These are phyloP conservation scores for Acacia acuminata DNA, from an alignment of 306 rosid genomes.

Conservation along the genomic window DNA sequence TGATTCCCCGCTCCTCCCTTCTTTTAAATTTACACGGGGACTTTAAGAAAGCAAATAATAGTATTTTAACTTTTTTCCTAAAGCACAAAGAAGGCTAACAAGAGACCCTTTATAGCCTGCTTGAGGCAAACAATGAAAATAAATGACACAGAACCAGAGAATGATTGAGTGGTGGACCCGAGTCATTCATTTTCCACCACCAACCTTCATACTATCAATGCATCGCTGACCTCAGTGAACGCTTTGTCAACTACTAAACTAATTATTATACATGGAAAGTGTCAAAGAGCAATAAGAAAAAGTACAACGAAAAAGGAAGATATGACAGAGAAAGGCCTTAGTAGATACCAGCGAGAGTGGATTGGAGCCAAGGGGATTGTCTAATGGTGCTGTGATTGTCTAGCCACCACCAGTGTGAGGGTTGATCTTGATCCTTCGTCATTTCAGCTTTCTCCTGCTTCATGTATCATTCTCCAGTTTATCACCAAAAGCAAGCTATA, in stretches of 20 bases:
- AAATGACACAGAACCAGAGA: background rate
- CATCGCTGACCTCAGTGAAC: background rate
- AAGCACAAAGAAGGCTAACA: background rate
- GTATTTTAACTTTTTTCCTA: background rate
- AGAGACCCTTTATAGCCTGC: background rate
- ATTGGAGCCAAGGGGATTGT: slow-evolving; percentile 81
- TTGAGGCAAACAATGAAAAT: background rate
- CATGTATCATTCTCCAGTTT: slow-evolving; percentile 14
- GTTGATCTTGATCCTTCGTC: slow-evolving; percentile 47
- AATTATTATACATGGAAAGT: background rate
- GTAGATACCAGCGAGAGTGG: slow-evolving; percentile 64
- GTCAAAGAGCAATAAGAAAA: background rate
- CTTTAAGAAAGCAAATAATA: background rate
- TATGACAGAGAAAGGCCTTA: background rate
- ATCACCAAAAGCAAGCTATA: slow-evolving; percentile 6
- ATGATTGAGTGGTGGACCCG: background rate
- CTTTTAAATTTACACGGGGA: background rate
- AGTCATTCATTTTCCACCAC: background rate
- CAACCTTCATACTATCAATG: background rate
- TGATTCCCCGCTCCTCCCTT: background rate
- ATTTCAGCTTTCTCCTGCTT: slow-evolving; percentile 41
- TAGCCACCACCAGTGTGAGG: slow-evolving; percentile 75
- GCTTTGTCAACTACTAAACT: background rate
- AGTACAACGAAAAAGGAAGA: background rate
- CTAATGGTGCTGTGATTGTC: slow-evolving; percentile 50